phyloP scores from a whole-genome alignment of 2,329 filamentous ascomycete species.

The Blumeria graminis region DNA sequence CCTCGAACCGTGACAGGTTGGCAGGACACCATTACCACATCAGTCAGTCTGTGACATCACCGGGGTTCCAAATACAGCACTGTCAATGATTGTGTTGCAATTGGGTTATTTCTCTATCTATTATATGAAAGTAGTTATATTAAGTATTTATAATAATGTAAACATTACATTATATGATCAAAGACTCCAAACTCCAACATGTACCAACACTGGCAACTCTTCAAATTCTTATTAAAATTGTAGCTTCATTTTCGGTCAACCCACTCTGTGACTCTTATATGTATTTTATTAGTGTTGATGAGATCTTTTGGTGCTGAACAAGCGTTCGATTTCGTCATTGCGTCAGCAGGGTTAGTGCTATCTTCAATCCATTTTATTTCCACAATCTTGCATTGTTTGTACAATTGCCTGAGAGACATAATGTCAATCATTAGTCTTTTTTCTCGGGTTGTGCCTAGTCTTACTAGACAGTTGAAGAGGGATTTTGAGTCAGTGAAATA shows the following conservation, averaged over 20 bases:
- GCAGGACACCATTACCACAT: no score
- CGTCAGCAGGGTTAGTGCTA: conserved; percentile 4
- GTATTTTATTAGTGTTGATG: conserved; percentile 3
- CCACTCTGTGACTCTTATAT: conserved; percentile 2
- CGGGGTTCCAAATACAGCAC: no score
- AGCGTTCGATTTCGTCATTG: conserved; percentile 4
- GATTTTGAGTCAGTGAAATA: conserved; percentile 2
- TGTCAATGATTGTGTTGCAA: no score
- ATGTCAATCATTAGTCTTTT: conserved; percentile 1
- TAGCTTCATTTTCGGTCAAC: conserved; percentile 1
- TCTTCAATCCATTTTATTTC: conserved; percentile 1
- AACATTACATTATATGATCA: background rate
- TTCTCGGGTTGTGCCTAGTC: conserved; percentile 1
- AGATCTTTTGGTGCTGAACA: conserved; percentile 3
- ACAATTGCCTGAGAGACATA: background rate
- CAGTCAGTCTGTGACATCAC: no score
- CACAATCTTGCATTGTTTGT: background rate
- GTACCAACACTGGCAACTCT: background rate
- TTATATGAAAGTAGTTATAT: no score
- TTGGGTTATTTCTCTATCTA: no score
- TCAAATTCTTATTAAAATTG: background rate
- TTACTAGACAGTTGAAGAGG: background rate
- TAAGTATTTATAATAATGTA: no score
- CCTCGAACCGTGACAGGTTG: no score
- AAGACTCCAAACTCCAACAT: background rate